These are phyloP conservation scores for Schoenoplectus triqueter DNA, from an alignment of 202 grass and related monocot genomes.

Conservation along the genomic window DNA sequence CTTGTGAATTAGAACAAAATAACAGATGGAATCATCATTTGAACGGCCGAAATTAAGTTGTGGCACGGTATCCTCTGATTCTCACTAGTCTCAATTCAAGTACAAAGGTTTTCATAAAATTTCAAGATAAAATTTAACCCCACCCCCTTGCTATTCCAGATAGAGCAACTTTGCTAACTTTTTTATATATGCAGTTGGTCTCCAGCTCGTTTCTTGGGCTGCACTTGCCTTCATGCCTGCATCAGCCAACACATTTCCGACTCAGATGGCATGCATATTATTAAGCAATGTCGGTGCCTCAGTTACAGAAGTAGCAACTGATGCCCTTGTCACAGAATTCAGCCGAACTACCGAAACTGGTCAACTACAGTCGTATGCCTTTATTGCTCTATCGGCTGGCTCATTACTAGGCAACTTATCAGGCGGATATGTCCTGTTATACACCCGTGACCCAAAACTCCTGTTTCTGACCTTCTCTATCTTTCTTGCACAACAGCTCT, in stretches of 20 bases:
- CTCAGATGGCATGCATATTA: conserved; percentile 82
- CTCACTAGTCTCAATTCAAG: neutral
- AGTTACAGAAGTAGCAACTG: conserved; percentile 83
- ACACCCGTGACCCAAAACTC: conserved; percentile 69
- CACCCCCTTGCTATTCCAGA: neutral
- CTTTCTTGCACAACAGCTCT: conserved; percentile 70
- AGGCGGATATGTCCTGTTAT: conserved; percentile 66
- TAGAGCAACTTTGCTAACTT: neutral
- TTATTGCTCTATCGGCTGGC: conserved; percentile 75
- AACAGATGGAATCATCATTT: neutral
- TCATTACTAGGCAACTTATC: conserved; percentile 76
- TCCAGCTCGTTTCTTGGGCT: conserved; percentile 85
- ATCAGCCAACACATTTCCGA: conserved; percentile 53
- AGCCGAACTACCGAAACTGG: conserved; percentile 68
- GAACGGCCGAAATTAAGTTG: neutral
- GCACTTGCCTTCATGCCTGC: conserved; percentile 60
- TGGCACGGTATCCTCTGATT: conserved; percentile 5
- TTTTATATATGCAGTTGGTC: conserved; percentile 56
- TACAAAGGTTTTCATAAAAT: neutral
- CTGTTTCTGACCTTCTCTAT: conserved; percentile 75
- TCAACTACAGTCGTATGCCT: conserved; percentile 78
- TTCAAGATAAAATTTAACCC: neutral
- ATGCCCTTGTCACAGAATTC: conserved; percentile 78
- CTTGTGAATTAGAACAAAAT: neutral
- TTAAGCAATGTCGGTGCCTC: conserved; percentile 82